phyloP scores from a whole-genome alignment of 106 monocot genomes.

The Dendrobium officinale region DNA sequence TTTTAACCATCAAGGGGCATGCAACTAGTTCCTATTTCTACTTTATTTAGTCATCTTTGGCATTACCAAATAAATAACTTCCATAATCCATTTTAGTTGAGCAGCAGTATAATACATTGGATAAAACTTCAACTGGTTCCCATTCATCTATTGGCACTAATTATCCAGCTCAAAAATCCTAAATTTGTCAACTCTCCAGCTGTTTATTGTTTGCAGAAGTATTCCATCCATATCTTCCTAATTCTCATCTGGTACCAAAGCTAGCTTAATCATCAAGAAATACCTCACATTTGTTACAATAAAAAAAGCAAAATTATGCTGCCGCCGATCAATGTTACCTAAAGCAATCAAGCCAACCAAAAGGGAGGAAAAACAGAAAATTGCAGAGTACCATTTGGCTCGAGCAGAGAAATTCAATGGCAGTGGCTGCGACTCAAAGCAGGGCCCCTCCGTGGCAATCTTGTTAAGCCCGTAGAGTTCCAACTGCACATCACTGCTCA shows the following conservation, averaged over 20 bases:
- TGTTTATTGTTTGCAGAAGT: background rate
- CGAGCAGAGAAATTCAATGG: conserved; percentile 56
- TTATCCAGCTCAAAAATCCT: background rate
- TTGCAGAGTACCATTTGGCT: conserved; percentile 46
- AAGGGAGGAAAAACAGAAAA: background rate
- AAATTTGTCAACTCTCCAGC: background rate
- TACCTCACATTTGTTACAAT: background rate
- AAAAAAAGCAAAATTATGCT: background rate
- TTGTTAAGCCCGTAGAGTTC: conserved; percentile 53
- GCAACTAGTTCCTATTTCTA: background rate
- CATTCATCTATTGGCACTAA: background rate
- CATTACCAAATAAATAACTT: too few relatives aligned
- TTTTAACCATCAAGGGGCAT: too few relatives aligned
- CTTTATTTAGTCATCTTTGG: background rate
- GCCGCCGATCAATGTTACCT: background rate
- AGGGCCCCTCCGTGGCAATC: conserved; percentile 69
- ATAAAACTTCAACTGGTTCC: background rate
- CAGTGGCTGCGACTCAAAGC: conserved; percentile 53
- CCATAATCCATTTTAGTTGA: too few relatives aligned
- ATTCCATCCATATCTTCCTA: background rate
- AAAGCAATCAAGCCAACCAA: background rate
- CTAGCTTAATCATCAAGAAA: background rate
- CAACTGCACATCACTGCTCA: conserved; percentile 49
- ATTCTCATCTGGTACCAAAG: background rate
- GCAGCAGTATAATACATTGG: background rate